phyloP scores from a whole-genome alignment of 108 stramenopile species.

The Fragilaria radians region DNA sequence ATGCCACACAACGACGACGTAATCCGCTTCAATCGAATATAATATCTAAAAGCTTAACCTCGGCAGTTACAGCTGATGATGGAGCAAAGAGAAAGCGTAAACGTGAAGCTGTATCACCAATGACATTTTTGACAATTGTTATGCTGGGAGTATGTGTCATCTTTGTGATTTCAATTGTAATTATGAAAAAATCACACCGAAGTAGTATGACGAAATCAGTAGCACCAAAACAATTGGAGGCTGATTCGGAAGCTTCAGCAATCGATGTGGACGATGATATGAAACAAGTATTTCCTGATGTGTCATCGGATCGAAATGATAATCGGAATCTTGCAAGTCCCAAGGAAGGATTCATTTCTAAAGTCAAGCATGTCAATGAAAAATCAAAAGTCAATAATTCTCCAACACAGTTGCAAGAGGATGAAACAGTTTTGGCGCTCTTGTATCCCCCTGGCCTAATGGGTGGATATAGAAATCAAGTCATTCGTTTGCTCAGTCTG shows the following conservation, averaged over 20 bases:
- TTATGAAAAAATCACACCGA: not conserved
- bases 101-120: not conserved
- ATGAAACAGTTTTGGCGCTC: constrained; percentile 17
- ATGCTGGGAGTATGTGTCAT: not conserved
- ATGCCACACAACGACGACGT: not conserved
- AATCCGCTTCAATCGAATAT: not conserved
- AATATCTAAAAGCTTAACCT: not conserved
- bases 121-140: not conserved
- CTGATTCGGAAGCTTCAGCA: not conserved
- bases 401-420: not conserved
- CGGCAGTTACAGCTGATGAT: not conserved
- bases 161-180: not conserved
- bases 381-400: too few relatives aligned
- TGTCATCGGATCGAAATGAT: not conserved
- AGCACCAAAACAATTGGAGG: not conserved
- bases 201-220: not conserved
- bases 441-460: constrained; percentile 43
- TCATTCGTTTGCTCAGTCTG: constrained; percentile 55
- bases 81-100: not conserved
- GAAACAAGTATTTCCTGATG: not conserved
- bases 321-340: not conserved
- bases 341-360: not conserved
- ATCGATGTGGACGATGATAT: not conserved
- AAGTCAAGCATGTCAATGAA: not conserved
- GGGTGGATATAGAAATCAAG: constrained; percentile 73